Conservation (phyloP, 495 filamentous ascomycete genomes). For the Hypoxylon trugodes region DNA sequence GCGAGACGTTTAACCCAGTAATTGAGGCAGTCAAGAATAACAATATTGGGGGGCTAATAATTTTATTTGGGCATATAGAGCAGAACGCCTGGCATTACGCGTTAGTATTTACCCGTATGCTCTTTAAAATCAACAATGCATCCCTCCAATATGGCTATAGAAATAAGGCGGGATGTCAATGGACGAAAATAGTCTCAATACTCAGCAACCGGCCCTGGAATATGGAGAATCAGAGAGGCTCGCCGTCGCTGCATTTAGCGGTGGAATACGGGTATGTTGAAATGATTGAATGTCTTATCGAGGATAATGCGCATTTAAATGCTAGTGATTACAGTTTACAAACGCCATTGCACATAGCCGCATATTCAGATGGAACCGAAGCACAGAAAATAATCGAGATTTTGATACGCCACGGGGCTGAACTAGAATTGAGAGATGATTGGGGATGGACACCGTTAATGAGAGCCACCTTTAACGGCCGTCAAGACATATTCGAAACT, state of each 20-base stretch:
- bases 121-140: too few relatives aligned
- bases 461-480: neutral
- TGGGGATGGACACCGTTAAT: neutral
- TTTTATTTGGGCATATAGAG: neutral
- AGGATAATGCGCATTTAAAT: neutral
- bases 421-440: neutral
- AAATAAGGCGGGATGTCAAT: neutral
- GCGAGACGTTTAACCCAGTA: neutral
- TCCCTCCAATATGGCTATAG: too few relatives aligned
- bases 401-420: neutral
- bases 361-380: neutral
- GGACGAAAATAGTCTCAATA: neutral
- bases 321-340: neutral
- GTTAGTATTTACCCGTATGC: too few relatives aligned
- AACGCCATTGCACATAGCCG: neutral
- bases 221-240: neutral
- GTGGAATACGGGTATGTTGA: neutral
- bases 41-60: neutral
- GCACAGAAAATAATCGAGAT: neutral
- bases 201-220: neutral
- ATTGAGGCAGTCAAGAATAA: neutral
- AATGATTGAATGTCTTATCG: neutral
- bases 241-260: neutral
- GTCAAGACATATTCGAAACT: neutral
- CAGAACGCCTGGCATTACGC: conserved; percentile 1